Base-by-base conservation (phyloP, 345 rosid species). In the Rubroshorea leprosula region DNA sequence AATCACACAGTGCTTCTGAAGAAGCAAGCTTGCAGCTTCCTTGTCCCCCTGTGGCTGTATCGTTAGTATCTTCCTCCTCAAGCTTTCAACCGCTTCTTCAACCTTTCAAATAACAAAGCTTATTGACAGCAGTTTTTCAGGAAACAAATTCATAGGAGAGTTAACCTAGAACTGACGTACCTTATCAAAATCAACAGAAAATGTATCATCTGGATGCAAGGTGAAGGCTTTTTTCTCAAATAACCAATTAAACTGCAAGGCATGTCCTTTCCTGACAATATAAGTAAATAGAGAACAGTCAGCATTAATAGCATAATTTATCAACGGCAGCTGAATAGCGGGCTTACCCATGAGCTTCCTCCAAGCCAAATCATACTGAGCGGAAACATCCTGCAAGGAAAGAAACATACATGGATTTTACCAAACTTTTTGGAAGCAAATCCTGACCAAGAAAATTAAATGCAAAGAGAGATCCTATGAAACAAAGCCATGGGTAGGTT, bases 351-450 rank as follows among this genome's bases (percentile, higher is more conserved):
- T 44, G 98, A 77, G 96, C 90, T 81, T 89, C 96, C 63, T 81
- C 73, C 56, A 92, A 80, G 63, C 98, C 96, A 74, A 92, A 89
- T 35, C 96, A 83, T 55, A 92, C 83, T 0, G 98, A 86, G 55
- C 90, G 87, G 68, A 92, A 92, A 79, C 95, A 92, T 56, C 96
- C 96, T 1, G 90, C 86, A 20, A 92, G 80, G 76, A 89, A 89
- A 45, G 98, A 92, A 54, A 83, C 93, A 67, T 89, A 88, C 87
- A 88, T 86, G 18, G 95, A 84, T 65, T 86, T 74, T 6, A 63
- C 62, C 76, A 89, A 65, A 68, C 76, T 70, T 74, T 74, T 72
- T 4, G 90, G 71, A 63, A 92, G 87, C 68, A 80, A 72, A 68
- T 71, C 82, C 95, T 87, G 89, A 2, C 58, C 10, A 47, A 27